Evolutionary conservation across 2,329 filamentous ascomycete species (phyloP).

Genomic region (Didymellaceae sp.): DNA sequence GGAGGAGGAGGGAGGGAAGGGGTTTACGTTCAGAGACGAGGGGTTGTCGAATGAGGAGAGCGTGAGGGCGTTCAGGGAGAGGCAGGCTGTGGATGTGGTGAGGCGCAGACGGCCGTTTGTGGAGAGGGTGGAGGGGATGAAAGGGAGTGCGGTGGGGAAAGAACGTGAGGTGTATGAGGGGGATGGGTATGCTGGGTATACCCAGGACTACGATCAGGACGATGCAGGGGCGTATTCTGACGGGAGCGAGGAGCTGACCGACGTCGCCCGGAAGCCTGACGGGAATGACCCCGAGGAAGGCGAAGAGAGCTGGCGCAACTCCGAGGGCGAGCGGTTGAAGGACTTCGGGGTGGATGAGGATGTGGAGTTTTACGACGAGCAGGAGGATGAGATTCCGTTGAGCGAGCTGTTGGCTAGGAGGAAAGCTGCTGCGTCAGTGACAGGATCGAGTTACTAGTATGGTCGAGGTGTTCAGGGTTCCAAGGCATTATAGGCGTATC

Average conservation of each 20-base stretch:
- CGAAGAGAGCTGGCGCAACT: conserved; percentile 72
- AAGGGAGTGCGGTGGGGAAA: conserved; percentile 2
- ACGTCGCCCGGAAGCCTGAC: too few species aligned
- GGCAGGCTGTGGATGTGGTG: conserved; percentile 61
- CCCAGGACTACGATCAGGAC: conserved; percentile 32
- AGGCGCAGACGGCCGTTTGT: conserved; percentile 52
- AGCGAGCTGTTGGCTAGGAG: conserved; percentile 64
- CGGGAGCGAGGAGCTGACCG: too few species aligned
- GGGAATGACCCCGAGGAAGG: too few species aligned
- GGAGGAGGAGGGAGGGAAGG: conserved; percentile 26
- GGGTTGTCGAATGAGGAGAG: conserved; percentile 51
- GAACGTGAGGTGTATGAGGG: conserved; percentile 18
- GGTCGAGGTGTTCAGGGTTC: background rate
- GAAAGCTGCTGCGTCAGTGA: conserved; percentile 17
- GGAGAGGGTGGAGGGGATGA: conserved; percentile 45
- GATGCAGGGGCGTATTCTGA: conserved; percentile 29
- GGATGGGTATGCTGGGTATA: conserved; percentile 22
- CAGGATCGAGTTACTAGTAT: background rate
- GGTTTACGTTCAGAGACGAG: conserved; percentile 50
- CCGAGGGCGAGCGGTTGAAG: conserved; percentile 73
- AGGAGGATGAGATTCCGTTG: conserved; percentile 72
- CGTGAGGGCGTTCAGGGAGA: conserved; percentile 60
- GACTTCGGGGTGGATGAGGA: conserved; percentile 85
- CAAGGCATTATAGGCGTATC: background rate
- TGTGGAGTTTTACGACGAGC: conserved; percentile 69